Conservation (phyloP, 495 filamentous ascomycete genomes). For the Cetradonia linearis region DNA sequence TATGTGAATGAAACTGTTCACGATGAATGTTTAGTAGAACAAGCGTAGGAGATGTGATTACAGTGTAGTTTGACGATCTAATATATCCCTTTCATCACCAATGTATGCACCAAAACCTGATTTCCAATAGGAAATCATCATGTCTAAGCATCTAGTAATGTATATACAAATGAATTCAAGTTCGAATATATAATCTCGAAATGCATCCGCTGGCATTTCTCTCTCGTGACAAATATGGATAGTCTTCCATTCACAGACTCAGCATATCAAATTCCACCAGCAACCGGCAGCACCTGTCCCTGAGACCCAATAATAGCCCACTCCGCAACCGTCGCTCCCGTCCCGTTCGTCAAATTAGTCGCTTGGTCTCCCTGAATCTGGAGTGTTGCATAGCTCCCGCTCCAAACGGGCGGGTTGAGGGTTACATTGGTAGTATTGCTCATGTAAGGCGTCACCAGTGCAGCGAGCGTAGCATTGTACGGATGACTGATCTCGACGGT, state of each 20-base stretch:
- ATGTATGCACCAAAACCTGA: no score
- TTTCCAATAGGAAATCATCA: no score
- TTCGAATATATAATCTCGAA: background rate
- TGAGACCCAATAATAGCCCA: slow-evolving; percentile 46
- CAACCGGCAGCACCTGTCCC: background rate
- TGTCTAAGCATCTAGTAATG: no score
- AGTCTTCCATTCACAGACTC: background rate
- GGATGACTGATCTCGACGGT: slow-evolving; percentile 34
- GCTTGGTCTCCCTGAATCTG: slow-evolving; percentile 42
- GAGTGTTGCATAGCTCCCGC: slow-evolving; percentile 37
- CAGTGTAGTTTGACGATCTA: no score
- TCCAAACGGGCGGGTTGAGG: slow-evolving; percentile 30
- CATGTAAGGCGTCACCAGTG: slow-evolving; percentile 32
- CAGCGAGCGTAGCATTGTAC: slow-evolving; percentile 28
- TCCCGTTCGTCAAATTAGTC: slow-evolving; percentile 39
- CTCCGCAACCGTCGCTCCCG: slow-evolving; percentile 62
- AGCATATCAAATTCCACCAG: background rate
- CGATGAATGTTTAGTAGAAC: no score
- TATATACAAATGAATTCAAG: no score
- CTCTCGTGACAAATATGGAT: no score
- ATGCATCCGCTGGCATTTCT: background rate
- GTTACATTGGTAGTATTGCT: slow-evolving; percentile 42
- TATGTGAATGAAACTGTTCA: no score
- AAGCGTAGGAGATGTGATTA: no score
- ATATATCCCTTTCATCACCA: no score